Conservation (phyloP, 306 rosid genomes). For the Vachellia collinsii region DNA sequence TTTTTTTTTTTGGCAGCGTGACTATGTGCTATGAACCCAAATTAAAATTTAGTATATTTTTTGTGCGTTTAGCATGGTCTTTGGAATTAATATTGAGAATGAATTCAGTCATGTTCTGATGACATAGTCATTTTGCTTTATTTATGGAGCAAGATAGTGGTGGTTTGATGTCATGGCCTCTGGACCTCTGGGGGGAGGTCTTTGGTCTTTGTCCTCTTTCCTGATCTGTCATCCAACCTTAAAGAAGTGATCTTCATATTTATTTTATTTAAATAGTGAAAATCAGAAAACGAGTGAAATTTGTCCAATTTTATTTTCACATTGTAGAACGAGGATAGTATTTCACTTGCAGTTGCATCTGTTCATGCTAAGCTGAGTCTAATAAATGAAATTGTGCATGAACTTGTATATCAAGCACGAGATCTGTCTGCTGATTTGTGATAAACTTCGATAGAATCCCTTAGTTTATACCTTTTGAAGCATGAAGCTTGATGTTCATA, state of each 20-base stretch:
- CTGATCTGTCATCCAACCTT: not conserved
- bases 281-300: not conserved
- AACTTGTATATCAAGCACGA: not conserved
- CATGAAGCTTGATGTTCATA: no score
- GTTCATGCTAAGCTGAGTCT: not conserved
- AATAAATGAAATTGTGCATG: not conserved
- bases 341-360: not conserved
- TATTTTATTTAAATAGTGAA: not conserved
- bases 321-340: not conserved
- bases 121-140: not conserved
- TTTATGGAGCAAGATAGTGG: not conserved
- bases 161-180: conserved; percentile 10
- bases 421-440: not conserved
- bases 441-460: not conserved
- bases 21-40: not conserved
- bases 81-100: not conserved
- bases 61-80: not conserved
- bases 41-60: not conserved
- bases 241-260: not conserved
- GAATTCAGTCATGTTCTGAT: not conserved
- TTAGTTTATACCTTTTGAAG: not conserved
- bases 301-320: not conserved
- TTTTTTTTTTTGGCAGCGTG: not conserved
- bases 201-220: not conserved
- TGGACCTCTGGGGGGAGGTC: not conserved